Conservation (phyloP, 768 basidiomycete species). For the Royoungia palumana region DNA sequence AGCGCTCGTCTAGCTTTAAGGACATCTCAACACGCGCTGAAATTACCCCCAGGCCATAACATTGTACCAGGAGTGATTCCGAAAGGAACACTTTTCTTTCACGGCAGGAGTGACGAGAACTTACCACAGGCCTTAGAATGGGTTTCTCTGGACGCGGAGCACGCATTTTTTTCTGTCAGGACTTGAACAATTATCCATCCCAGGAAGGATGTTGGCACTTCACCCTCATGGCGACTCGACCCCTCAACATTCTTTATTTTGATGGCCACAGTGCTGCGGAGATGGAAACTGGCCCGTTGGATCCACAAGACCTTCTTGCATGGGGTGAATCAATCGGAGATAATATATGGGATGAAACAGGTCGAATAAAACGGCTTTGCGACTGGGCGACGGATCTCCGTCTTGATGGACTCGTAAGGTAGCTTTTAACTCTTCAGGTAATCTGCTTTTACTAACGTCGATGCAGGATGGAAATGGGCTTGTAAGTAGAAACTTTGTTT, state of each 20-base stretch:
- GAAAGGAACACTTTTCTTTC: slow-evolving; percentile 32
- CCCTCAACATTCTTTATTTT: slow-evolving; percentile 33
- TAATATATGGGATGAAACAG: slow-evolving; percentile 15
- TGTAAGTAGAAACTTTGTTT: slow-evolving; percentile 32
- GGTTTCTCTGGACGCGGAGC: slow-evolving; percentile 32
- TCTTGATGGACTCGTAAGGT: slow-evolving; percentile 36
- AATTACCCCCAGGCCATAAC: slow-evolving; percentile 22
- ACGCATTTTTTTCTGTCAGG: slow-evolving; percentile 36
- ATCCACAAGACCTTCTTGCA: slow-evolving; percentile 34
- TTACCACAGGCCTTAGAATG: slow-evolving; percentile 29
- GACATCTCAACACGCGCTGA: neutral
- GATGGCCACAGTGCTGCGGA: slow-evolving; percentile 34
- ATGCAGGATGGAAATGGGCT: slow-evolving; percentile 46
- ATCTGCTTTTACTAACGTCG: neutral
- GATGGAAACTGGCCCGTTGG: slow-evolving; percentile 34
- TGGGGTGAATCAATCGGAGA: slow-evolving; percentile 28
- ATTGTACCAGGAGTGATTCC: slow-evolving; percentile 33
- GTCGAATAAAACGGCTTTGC: slow-evolving; percentile 30
- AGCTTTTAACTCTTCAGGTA: neutral
- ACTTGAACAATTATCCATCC: neutral
- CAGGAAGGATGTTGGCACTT: slow-evolving; percentile 17
- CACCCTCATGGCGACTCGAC: slow-evolving; percentile 14
- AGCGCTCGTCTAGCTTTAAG: neutral
- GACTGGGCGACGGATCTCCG: slow-evolving; percentile 30
- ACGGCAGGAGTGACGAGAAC: slow-evolving; percentile 15